phyloP scores from a whole-genome alignment of 129 eudicot species.

The Ambrosia trifida region DNA sequence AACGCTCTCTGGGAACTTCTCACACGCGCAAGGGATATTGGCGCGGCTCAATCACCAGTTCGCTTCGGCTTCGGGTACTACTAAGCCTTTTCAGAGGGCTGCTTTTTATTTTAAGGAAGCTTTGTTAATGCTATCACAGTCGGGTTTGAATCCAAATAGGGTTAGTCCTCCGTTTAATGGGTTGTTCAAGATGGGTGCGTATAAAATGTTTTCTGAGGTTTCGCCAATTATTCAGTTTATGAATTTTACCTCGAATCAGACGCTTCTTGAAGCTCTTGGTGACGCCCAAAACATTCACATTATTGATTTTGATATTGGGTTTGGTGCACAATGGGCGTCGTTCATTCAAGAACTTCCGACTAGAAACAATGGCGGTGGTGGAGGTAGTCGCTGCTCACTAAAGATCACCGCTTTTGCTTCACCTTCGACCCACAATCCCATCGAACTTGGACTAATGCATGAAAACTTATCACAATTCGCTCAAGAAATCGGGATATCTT shows the following conservation, averaged over 20 bases:
- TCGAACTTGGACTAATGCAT: slow-evolving; percentile 60
- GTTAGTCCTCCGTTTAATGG: slow-evolving; percentile 43
- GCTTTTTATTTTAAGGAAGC: slow-evolving; percentile 64
- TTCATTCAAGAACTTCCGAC: slow-evolving; percentile 65
- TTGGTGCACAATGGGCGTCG: slow-evolving; percentile 81
- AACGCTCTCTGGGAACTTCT: slow-evolving; percentile 57
- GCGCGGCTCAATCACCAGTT: slow-evolving; percentile 98
- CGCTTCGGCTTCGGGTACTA: slow-evolving; percentile 36
- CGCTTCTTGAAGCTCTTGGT: slow-evolving; percentile 58
- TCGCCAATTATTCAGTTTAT: slow-evolving; percentile 60
- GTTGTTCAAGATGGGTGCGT: slow-evolving; percentile 71
- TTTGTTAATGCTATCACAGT: slow-evolving; percentile 35
- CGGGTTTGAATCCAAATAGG: slow-evolving; percentile 18
- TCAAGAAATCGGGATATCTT: slow-evolving; percentile 46
- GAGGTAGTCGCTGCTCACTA: slow-evolving; percentile 36
- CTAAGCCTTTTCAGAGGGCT: slow-evolving; percentile 60
- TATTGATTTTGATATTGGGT: slow-evolving; percentile 73
- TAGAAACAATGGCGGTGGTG: slow-evolving; percentile 29
- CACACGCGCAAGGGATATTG: slow-evolving; percentile 91
- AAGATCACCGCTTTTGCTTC: slow-evolving; percentile 74
- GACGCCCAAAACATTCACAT: slow-evolving; percentile 54
- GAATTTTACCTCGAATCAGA: slow-evolving; percentile 69
- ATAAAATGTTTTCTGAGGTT: slow-evolving; percentile 58
- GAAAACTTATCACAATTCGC: slow-evolving; percentile 61
- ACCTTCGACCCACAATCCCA: slow-evolving; percentile 61